A percentile compares a stretch with the other conserved stretches of the same genome.
phyloP scores from a whole-genome alignment of 257 asterid species.

The Solanum corneliomulleri region DNA sequence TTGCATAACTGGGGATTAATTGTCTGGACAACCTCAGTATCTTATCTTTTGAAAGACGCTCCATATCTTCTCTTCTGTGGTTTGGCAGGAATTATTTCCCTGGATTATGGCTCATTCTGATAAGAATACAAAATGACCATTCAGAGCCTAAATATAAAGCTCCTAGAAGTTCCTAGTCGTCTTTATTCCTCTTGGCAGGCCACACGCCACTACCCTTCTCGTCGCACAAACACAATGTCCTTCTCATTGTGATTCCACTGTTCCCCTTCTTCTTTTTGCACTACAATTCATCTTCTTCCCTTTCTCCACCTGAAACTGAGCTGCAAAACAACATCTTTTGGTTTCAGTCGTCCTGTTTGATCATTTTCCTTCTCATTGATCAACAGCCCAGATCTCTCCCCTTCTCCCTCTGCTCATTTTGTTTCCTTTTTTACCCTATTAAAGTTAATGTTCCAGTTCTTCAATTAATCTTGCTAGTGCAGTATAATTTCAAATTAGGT shows the following conservation, averaged over 20 bases:
- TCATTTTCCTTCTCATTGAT: not conserved
- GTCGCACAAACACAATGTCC: not conserved
- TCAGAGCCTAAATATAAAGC: not conserved
- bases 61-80: not conserved
- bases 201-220: not conserved
- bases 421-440: not conserved
- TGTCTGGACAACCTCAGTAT: not conserved
- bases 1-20: not conserved
- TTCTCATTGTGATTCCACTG: not conserved
- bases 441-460: not conserved
- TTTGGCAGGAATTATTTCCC: not conserved
- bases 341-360: not conserved
- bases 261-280: not conserved
- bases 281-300: not conserved
- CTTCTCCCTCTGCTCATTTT: not conserved
- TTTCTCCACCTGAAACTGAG: not conserved
- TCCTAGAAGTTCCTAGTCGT: not conserved
- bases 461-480: not conserved
- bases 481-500: not conserved
- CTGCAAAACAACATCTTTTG: not conserved
- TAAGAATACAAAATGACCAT: not conserved
- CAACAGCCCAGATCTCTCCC: not conserved
- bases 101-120: not conserved
- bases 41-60: not conserved
- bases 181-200: not conserved